Conservation (phyloP, 495 filamentous ascomycete species). For the Aspergillus homomorphus region DNA sequence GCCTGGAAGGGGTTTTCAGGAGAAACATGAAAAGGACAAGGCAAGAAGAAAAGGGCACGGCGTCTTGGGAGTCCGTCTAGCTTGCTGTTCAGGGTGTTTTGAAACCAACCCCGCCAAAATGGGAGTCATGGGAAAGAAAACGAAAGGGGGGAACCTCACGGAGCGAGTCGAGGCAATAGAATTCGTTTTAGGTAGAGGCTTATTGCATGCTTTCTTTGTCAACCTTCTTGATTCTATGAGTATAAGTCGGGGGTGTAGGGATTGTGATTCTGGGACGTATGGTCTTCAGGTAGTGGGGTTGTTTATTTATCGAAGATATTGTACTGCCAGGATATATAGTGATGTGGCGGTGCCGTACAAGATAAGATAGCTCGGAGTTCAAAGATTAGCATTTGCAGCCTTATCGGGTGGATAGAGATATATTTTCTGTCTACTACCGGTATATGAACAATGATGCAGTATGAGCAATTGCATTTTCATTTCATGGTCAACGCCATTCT, state of each 20-base stretch:
- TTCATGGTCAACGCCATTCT: neutral
- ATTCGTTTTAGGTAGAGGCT: neutral
- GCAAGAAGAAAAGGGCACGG: conserved; percentile 21
- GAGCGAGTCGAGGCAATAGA: neutral
- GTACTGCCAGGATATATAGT: no score
- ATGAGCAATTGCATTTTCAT: neutral
- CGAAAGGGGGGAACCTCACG: neutral
- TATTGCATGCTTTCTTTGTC: neutral
- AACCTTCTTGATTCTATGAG: neutral
- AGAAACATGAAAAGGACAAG: neutral
- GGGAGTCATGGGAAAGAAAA: conserved; percentile 12
- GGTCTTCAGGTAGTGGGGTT: no score
- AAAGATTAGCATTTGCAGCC: no score
- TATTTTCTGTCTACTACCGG: no score
- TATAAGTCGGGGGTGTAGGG: no score
- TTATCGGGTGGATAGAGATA: no score
- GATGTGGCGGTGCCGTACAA: no score
- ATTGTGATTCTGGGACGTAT: no score
- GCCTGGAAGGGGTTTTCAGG: neutral
- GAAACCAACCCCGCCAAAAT: conserved; percentile 12
- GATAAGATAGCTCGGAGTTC: no score
- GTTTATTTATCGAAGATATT: no score
- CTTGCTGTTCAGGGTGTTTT: conserved; percentile 28
- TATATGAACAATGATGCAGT: neutral
- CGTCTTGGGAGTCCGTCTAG: conserved; percentile 40